phyloP scores from a whole-genome alignment of 371 early-diverging fungal genomes.

The Mucor ambiguus region DNA sequence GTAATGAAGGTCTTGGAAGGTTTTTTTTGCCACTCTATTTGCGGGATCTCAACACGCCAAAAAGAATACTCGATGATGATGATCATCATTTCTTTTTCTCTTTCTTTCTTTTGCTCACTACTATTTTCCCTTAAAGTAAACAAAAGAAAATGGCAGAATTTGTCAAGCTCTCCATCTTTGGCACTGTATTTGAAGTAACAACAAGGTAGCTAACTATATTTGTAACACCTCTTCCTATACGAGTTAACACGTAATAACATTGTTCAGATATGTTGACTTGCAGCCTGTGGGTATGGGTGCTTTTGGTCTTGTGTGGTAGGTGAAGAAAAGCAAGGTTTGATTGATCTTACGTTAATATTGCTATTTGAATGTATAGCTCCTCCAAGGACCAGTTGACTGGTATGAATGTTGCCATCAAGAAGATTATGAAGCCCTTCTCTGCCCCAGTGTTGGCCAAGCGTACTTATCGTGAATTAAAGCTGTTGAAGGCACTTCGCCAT shows the following conservation, averaged over 20 bases:
- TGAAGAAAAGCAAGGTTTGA: neutral
- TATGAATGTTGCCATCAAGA: conserved; percentile 91
- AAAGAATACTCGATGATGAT: neutral
- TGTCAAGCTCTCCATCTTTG: conserved; percentile 85
- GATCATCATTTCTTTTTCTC: neutral
- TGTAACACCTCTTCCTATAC: neutral
- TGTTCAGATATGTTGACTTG: conserved; percentile 80
- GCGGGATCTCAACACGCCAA: neutral
- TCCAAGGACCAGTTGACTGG: conserved; percentile 84
- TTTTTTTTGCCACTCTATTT: neutral
- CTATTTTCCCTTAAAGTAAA: neutral
- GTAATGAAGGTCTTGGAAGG: neutral
- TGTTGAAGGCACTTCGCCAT: conserved; percentile 87
- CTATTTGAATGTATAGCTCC: conserved; percentile 57
- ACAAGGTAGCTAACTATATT: conserved; percentile 59
- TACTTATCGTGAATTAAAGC: conserved; percentile 91
- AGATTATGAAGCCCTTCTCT: conserved; percentile 93
- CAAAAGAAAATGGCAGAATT: conserved; percentile 73
- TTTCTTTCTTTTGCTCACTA: neutral
- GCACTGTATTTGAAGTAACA: conserved; percentile 93
- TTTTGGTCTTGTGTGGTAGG: conserved; percentile 94
- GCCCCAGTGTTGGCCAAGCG: conserved; percentile 92
- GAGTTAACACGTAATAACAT: neutral
- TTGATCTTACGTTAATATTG: neutral
- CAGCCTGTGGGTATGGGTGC: conserved; percentile 98